A percentile compares a stretch with the other conserved stretches of the same genome.
phyloP scores from a whole-genome alignment of 106 monocot genomes.

The Dendrobium catenatum region DNA sequence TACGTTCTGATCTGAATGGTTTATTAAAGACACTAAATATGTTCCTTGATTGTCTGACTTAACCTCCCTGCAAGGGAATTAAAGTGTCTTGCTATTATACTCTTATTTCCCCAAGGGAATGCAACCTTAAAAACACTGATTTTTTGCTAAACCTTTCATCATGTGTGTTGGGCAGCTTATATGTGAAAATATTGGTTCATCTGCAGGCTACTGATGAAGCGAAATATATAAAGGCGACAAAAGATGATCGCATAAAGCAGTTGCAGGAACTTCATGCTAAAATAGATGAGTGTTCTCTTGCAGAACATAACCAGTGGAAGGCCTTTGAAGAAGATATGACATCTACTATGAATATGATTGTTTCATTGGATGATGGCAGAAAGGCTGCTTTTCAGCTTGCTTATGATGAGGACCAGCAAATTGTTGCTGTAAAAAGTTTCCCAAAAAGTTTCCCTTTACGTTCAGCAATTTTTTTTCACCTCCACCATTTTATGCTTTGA shows the following conservation, averaged over 20 bases:
- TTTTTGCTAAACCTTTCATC: background rate
- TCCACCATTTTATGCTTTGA: background rate
- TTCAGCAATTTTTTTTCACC: background rate
- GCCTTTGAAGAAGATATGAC: slow-evolving; percentile 73
- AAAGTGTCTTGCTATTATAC: background rate
- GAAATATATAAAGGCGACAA: slow-evolving; percentile 50
- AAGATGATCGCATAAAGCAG: slow-evolving; percentile 67
- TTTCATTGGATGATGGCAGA: slow-evolving; percentile 70
- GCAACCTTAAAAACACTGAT: background rate
- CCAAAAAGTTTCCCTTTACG: slow-evolving; percentile 13
- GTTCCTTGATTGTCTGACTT: background rate
- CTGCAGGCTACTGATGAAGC: slow-evolving; percentile 73
- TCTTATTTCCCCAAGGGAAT: background rate
- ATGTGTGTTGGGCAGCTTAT: background rate
- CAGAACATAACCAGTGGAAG: slow-evolving; percentile 40
- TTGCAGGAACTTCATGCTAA: slow-evolving; percentile 59
- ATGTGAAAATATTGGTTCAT: background rate
- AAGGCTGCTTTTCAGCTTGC: slow-evolving; percentile 59
- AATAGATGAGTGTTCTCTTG: slow-evolving; percentile 42
- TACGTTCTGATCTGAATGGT: background rate
- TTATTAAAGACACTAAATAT: background rate
- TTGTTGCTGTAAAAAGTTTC: slow-evolving; percentile 66
- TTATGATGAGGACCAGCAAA: slow-evolving; percentile 94
- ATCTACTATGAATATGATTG: slow-evolving; percentile 36
- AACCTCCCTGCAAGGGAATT: background rate